Conservation (phyloP, 208 protist genomes). For the Herpetomonas samuelpessoai region DNA sequence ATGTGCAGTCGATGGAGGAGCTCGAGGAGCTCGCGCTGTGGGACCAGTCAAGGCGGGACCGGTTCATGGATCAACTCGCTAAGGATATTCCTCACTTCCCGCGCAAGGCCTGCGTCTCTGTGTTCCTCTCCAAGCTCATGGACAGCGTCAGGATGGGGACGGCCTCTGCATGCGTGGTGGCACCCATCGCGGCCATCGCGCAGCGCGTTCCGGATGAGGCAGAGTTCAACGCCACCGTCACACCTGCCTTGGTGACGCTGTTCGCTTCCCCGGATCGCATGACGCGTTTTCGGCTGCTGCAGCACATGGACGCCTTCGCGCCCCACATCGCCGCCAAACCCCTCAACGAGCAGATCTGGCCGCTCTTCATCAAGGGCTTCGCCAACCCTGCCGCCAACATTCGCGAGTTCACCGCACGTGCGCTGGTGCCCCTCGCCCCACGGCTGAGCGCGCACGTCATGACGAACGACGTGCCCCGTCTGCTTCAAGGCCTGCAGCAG, state of each 20-base stretch:
- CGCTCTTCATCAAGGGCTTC: conserved; percentile 68
- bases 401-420: conserved; percentile 70
- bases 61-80: conserved; percentile 53
- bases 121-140: conserved; percentile 55
- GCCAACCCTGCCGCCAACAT: conserved; percentile 45
- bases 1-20: conserved; percentile 53
- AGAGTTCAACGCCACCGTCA: conserved; percentile 51
- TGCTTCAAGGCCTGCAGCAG: conserved; percentile 60
- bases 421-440: conserved; percentile 65
- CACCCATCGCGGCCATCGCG: conserved; percentile 62
- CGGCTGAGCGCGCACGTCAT: conserved; percentile 47
- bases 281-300: conserved; percentile 64
- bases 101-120: conserved; percentile 42
- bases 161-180: conserved; percentile 26
- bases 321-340: conserved; percentile 27
- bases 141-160: conserved; percentile 51
- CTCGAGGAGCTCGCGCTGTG: conserved; percentile 72
- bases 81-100: conserved; percentile 47
- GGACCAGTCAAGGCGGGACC: conserved; percentile 48
- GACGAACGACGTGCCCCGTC: conserved; percentile 45
- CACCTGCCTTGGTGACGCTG: conserved; percentile 57
- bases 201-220: conserved; percentile 25
- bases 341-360: conserved; percentile 69
- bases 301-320: conserved; percentile 43
- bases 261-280: conserved; percentile 58